Evolutionary conservation across 164 flowering plant species (phyloP).

Genomic region (Cinnamomum chago): DNA sequence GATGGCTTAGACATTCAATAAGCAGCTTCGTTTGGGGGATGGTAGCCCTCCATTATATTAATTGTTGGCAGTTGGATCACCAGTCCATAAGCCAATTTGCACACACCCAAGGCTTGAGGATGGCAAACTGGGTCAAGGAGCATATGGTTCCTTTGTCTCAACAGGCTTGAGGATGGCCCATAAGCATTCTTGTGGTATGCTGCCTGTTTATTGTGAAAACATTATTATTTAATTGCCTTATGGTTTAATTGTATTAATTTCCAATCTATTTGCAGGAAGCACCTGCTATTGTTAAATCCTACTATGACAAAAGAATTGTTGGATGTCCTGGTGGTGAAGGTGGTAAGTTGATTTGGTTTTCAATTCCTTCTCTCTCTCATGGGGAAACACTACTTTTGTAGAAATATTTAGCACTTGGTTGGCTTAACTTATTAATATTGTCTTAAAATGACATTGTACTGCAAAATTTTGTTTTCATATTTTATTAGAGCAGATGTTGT

Average conservation of each 20-base stretch:
- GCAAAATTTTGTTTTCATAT: too few species aligned
- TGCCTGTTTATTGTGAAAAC: background rate
- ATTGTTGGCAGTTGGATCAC: background rate
- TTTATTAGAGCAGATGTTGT: too few species aligned
- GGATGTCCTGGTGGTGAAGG: conserved; percentile 84
- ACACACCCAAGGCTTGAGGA: background rate
- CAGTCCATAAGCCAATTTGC: background rate
- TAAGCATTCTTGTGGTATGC: background rate
- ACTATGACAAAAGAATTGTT: conserved; percentile 58
- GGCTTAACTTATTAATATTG: too few species aligned
- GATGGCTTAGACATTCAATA: too few species aligned
- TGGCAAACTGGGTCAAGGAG: background rate
- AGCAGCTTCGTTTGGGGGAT: too few species aligned
- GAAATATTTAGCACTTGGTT: too few species aligned
- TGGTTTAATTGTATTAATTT: background rate
- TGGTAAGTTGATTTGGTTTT: conserved; percentile 24
- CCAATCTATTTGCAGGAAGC: conserved; percentile 39
- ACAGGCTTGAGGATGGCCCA: background rate
- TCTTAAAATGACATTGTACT: too few species aligned
- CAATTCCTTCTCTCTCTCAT: background rate
- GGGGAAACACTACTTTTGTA: too few species aligned
- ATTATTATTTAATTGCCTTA: too few species aligned
- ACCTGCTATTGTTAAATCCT: conserved; percentile 62
- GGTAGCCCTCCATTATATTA: too few species aligned
- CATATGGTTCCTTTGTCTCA: background rate